Base-by-base conservation (phyloP, 1,284 basidiomycete genomes). In the Volvariella volvacea region DNA sequence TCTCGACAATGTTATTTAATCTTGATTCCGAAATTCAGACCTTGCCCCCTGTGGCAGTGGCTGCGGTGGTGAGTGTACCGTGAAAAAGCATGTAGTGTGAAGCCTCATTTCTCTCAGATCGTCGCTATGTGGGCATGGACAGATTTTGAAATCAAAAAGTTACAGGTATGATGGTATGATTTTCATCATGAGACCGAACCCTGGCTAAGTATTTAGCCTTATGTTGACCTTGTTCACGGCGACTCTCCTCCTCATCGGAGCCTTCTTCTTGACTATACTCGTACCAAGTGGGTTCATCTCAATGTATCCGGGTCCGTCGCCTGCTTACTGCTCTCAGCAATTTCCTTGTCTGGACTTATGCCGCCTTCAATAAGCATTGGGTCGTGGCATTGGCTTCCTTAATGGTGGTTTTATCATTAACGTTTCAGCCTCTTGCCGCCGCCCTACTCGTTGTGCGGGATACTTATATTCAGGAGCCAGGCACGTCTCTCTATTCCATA, bases 221-320 rank as follows among this genome's bases (percentile, higher is more conserved):
- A 76, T 52, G 67, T 78, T n/a, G 74, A 77, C 48, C 67, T 78
- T 3, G 70, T 71, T 3, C 70, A 73, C 40, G 74, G 75, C 0
- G 67, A 76, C 46, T 68, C 74, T 0, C 71, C 71, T 0, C 67
- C 74, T 2, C 61, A 74, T 42, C 64, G 66, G 8, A 72, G 70
- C 56, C 58, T 77, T 9, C 54, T 77, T 6, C 54, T 78, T 14
- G 74, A 78, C 52, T 77, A 78, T 48, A 76, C 73, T 1, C 64
- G 72, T n/a, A 61, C 58, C 12, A 73, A 71, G 71, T 73, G 45
- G 15, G 64, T 54, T 16, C 40, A 20, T 30, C 8, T 32, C 19
- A 31, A 36, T 20, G 7, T 15, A 36, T 34, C 21, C 7, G 12
- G 6, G 33, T 25, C 21, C 39, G 16, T 42, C 34, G 30, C 41